A percentile compares a stretch with the other conserved stretches of the same genome.
phyloP scores from a whole-genome alignment of 164 flowering plant genomes.

The Hamamelis virginiana region DNA sequence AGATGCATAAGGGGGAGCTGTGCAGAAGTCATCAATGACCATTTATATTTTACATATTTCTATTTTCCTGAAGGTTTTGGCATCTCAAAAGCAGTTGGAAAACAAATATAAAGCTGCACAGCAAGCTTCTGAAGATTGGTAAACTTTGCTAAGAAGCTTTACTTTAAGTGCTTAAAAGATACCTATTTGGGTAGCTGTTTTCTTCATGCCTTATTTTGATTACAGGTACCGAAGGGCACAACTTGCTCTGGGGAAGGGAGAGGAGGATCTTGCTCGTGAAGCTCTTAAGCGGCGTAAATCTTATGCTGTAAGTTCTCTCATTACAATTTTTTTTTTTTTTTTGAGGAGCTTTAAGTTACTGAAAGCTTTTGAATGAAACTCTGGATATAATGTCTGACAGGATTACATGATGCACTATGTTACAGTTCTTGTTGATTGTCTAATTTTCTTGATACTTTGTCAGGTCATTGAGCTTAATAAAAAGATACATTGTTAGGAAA shows the following conservation, averaged over 20 bases:
- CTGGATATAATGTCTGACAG: not conserved
- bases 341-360: not conserved
- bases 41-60: not conserved
- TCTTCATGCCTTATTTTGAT: slow-evolving; percentile 11
- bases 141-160: slow-evolving; percentile 9
- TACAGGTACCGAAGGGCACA: slow-evolving; percentile 71
- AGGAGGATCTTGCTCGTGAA: slow-evolving; percentile 85
- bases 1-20: not conserved
- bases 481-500: not conserved
- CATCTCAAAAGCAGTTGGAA: slow-evolving; percentile 86
- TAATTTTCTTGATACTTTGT: not conserved
- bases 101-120: slow-evolving; percentile 83
- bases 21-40: not conserved
- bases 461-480: not conserved
- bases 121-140: slow-evolving; percentile 93
- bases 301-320: slow-evolving; percentile 54
- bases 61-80: slow-evolving; percentile 60
- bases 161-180: not conserved
- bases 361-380: not conserved
- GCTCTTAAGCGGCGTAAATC: slow-evolving; percentile 78
- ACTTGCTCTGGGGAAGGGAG: slow-evolving; percentile 75
- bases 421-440: not conserved
- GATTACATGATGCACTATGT: not conserved
- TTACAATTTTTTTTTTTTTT: not conserved
- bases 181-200: not conserved